Evolutionary conservation across 2,329 filamentous ascomycete species (phyloP), one percentile per base, ranked within the genome.

Genomic region (Diaporthe australafricana): DNA sequence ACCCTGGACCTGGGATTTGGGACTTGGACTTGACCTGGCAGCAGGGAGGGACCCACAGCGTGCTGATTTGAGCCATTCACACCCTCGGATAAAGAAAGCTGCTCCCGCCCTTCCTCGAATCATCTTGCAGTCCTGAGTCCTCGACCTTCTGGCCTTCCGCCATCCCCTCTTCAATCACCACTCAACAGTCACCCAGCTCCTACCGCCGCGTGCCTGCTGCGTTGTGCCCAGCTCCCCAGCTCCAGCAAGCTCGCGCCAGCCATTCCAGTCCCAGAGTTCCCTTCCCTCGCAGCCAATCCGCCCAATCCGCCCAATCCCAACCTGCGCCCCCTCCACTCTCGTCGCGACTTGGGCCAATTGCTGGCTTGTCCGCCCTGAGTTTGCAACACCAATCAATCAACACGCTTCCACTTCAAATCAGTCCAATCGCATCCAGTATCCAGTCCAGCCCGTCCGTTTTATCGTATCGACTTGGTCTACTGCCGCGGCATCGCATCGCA

Each of bases 71-170:
- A 32, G 50, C 70, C 70, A 70, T 57, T 72, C 66, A 72, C 70
- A 72, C 48, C 38, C 57, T 62, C 57, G 66, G 65, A 72, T 72
- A 72, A 72, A 72, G 70, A 70, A 72, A 68, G 53, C 25, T 27
- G 66, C 60, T 68, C 70, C 70, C 66, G 66, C 70, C 70, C 70
- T 72, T 72, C 66, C 70, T 72, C 70, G 70, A 72, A 72, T 72
- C 70, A 72, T 70, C 70, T 72, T 72, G 53, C 66, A 65, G 20
- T 60, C 53, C 42, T 55, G 55, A 38, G 35, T 30, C 22, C 45
- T 65, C 65, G 55, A 62, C 56, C 53, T 40, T 66, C 56, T 63
- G 45, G 48, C 38, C 52, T 35, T 69, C 40, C 70, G 32, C 40
- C 27, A 62, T 38, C 35, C 53, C 70, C 65, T 52, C 32, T 5